Base-by-base conservation (phyloP, 2,329 filamentous ascomycete genomes). In the Scedosporium aurantiacum region DNA sequence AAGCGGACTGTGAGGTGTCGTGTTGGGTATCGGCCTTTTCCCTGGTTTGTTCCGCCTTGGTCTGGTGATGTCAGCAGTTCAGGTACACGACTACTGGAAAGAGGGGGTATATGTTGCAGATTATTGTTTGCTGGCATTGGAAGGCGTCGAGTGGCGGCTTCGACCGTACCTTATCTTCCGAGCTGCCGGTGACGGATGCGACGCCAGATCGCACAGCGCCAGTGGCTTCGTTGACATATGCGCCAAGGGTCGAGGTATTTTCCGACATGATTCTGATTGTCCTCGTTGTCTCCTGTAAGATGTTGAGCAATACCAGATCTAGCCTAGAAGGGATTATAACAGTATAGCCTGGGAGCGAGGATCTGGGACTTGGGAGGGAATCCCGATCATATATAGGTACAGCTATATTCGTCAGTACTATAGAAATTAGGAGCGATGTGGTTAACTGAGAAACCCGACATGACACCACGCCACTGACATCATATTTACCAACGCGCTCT, bases 201-300 rank as follows among this genome's bases (percentile, higher is more conserved):
- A 94, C 68, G 58, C 81, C 84, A 64, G 81, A 87, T 75, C 96
- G 90, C 60, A 86, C 82, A 61, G 85, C 79, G 66, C 89, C 90
- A 43, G 85, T 81, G 68, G 88, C 89, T 14, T 82, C 82, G 80
- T 92, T 87, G 67, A 90, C 71, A 76, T 86, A 87, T 62, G 89
- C 88, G 80, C 93, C 83, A 70, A 92, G 81, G 65, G 91, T 94
- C 65, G 90, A 95, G 67, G 87, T 68, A 61, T 68, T 67, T 65
- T 71, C 47, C n/a, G 58, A 60, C 58, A 60, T 60, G 25, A 14
- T 52, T 47, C 12, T 54, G 7, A 14, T 3, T 54, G 6, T 54
- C 23, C 18, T 25, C 18, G 16, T 47, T 47, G 43, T 47, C 16
- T n/a, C n/a, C n/a, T n/a, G n/a, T n/a, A 28, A 54, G 7, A 23